Evolutionary conservation across 2,329 filamentous ascomycete genomes (phyloP), one percentile per base, ranked within the genome.

Genomic region (Mycosphaerella sp.): DNA sequence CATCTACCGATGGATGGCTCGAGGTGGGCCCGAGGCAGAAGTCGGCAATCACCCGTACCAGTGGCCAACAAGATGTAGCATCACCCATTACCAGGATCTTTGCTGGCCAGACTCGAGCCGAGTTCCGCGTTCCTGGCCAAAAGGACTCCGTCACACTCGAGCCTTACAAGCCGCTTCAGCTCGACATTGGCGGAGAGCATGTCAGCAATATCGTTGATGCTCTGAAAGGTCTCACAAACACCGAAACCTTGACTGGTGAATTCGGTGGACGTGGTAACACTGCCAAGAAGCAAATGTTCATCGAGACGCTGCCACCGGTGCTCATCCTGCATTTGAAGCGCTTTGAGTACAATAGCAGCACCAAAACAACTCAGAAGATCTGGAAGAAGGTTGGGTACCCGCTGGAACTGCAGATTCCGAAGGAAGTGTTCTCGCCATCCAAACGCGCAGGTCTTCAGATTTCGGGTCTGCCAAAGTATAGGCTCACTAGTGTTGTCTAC

Each of bases 331-430:
- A 98, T 66, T 78, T 98, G 37, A 98, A 98, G 73, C 88, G 93
- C 40, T 98, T 98, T 76, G 89, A 96, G 63, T 97, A 95, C 63
- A 89, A 97, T 63, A 87, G 84, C 55, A 81, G 85, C 52, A 46
- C 61, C 28, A 87, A 85, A 40, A 89, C 89, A 18, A 95, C 89
- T 0, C 86, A 95, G 64, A 98, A 98, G 76, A 95, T 97, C 58
- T 96, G 91, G 88, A 98, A 97, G 75, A 95, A 91, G 73, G 79
- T 98, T 52, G 91, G 89, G 16, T 98, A 98, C 65, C 93, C 93
- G 0, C 75, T 98, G 25, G 90, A 97, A 64, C 77, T 98, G 44
- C 91, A 97, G 67, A 89, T 98, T 56, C 93, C 93, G 0, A 86
- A 85, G 51, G 91, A 97, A 66, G 86, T 89, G 8, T 86, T 98